Percentiles rank a stretch among this genome's conserved stretches.
Conservation (phyloP, 1,284 basidiomycete genomes). For the Trichosporon asahii region DNA sequence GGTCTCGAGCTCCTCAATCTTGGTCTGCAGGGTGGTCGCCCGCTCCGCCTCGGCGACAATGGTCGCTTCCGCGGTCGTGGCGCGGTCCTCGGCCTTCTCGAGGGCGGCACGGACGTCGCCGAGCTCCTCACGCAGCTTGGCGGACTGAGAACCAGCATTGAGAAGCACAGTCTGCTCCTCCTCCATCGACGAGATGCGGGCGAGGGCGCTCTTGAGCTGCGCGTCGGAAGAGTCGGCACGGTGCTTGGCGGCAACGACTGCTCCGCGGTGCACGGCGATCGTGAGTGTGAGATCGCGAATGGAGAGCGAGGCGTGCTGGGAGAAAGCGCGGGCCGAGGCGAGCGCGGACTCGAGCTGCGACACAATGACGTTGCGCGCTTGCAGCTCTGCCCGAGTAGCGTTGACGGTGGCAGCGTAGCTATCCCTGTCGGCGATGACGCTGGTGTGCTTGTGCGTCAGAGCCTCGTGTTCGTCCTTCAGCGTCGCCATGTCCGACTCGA, state of each 20-base stretch:
- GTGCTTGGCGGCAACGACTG: background rate
- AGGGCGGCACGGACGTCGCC: constrained; percentile 1
- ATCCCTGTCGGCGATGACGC: background rate
- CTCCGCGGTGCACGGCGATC: constrained; percentile 16
- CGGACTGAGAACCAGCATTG: background rate
- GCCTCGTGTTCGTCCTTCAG: constrained; percentile 8
- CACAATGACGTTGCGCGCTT: background rate
- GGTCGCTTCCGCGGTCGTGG: background rate
- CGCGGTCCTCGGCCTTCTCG: background rate
- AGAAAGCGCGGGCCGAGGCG: background rate
- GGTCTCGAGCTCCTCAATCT: background rate
- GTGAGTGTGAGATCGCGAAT: constrained; percentile 11
- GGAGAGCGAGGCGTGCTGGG: background rate
- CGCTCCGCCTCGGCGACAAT: constrained; percentile 3
- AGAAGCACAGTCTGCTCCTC: constrained; percentile 14
- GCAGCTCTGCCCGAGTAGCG: background rate
- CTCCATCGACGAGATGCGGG: constrained; percentile 3
- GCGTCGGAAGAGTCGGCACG: background rate
- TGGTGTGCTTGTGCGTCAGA: constrained; percentile 10
- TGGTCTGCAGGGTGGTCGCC: background rate
- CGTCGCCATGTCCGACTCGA: background rate
- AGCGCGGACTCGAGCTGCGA: constrained; percentile 4
- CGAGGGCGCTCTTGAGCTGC: constrained; percentile 1
- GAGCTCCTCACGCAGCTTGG: constrained; percentile 15
- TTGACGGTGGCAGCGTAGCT: background rate